Evolutionary conservation across 805 yeast genomes (phyloP), one percentile per base, ranked within the genome.

Genomic region (Pichia cabralensis): DNA sequence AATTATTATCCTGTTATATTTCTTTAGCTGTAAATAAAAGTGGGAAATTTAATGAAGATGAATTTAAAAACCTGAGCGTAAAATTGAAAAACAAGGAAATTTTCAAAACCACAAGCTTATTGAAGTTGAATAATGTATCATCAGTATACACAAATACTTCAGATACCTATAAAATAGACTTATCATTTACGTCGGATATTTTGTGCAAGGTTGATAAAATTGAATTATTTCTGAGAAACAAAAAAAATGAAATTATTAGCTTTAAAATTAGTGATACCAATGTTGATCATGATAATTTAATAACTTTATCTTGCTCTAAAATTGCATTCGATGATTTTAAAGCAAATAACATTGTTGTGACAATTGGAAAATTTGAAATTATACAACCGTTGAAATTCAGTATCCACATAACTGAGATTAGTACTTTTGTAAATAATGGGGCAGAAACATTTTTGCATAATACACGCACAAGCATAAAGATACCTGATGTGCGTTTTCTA

Each of bases 1-100:
- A 58, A n/a, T 43, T 69, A 8, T 38, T 67, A 9, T 47, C 46
- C 3, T 60, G 73, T 1, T 65, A 66, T 38, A 46, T 71, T 8
- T 66, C 47, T 27, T 39, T 52, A 14, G 40, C 51, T 8, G 43
- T 45, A 4, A 50, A 51, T 22, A 44, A 40, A n/a, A 40, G 53
- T 19, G 48, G 47, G 6, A 31, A 23, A 12, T 34, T 38, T 22
- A 28, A 34, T 21, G 35, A 28, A 18, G 12, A 21, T 9, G 21
- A 25, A 8, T 38, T 38, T 28, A 22, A 13, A 11, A n/a, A 18
- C 1, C 22, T 38, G 20, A 26, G 34, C 11, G 26, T 23, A 3
- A 22, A 30, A 23, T 11, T 38, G 3, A 12, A 25, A 6, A 17
- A 16, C n/a, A 31, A 19, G 3, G 10, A 17, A 6, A 33, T n/a